Evolutionary conservation across 208 protist genomes (phyloP), one percentile per base, ranked within the genome.

Genomic region (Leishmania martiniquensis): DNA sequence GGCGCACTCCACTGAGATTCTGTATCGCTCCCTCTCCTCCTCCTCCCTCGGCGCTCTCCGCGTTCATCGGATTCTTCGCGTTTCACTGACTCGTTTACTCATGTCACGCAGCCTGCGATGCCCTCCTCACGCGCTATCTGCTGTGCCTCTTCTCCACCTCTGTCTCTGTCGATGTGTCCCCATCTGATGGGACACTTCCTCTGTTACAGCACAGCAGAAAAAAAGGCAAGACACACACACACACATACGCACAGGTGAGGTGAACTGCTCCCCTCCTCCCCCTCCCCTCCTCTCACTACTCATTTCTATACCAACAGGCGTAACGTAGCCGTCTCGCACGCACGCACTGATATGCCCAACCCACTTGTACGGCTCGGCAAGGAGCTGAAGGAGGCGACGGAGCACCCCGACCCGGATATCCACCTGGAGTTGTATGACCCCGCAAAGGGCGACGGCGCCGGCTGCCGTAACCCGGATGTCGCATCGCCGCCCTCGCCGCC

Each of bases 381-480:
- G 73, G 91, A 95, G 72, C 80, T 95, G 54, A 83, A 87, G 54
- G 89, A 92, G 34, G 82, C 85, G 0, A 68, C 77, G 32, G 65
- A 80, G 39, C 69, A 85, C 69, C 82, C 86, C 1, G 91, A 95
- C 65, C 51, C 78, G 4, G 89, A 95, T 47, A 83, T 93, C 15
- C 72, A 85, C 10, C 77, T 95, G 2, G 74, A 85, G 49, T 78
- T 89, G 9, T 85, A 84, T 72, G 78, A 87, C 62, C 45, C 82
- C 39, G 6, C 70, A 29, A 66, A 66, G 60, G 20, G 1, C 34
- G 44, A 10, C 60, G 17, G 51, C 34, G 29, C 25, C 37, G 39
- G 20, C 4, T 1, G 44, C 45, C 51, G 54, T 39, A 47, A 32
- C 25, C 47, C 39, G 3, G 29, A 29, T 5, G 29, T 9, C 29